Conservation (phyloP, 2,329 filamentous ascomycete genomes). For the Colletotrichum shisoi region DNA sequence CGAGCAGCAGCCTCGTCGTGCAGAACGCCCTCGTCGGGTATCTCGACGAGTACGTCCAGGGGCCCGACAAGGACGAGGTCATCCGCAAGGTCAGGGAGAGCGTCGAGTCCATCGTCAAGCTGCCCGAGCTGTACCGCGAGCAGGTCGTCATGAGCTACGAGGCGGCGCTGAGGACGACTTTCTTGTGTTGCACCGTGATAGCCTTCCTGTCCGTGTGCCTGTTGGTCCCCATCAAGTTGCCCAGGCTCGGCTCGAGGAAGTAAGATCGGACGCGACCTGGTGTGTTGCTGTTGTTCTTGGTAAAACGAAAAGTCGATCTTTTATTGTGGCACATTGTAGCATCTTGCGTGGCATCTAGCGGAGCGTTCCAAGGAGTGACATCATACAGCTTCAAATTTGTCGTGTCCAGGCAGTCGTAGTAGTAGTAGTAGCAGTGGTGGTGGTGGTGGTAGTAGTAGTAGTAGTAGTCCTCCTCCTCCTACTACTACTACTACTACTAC, state of each 20-base stretch:
- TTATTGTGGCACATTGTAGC: not conserved
- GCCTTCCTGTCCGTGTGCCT: constrained; percentile 58
- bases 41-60: constrained; percentile 66
- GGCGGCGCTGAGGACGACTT: constrained; percentile 58
- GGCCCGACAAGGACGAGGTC: constrained; percentile 64
- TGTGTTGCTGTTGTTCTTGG: not conserved
- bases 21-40: constrained; percentile 73
- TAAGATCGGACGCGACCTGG: constrained; percentile 28
- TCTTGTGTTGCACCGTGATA: constrained; percentile 55
- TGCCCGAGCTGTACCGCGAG: constrained; percentile 57
- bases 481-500: too few relatives aligned
- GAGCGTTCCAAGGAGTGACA: constrained; percentile 1
- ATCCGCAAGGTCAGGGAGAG: constrained; percentile 61
- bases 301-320: not conserved
- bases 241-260: constrained; percentile 58
- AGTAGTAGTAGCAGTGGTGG: too few relatives aligned
- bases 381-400: constrained; percentile 29
- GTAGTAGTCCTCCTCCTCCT: too few relatives aligned
- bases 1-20: constrained; percentile 73
- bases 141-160: constrained; percentile 66
- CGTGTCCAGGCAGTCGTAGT: constrained; percentile 3
- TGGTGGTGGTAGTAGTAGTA: too few relatives aligned
- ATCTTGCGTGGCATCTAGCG: constrained; percentile 19
- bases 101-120: constrained; percentile 60
- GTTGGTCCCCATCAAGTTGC: constrained; percentile 62